Percentiles rank a stretch among this genome's conserved stretches.
Evolutionary conservation across 116 monocot species (phyloP).

Genomic region (Dioscorea cayenensis): DNA sequence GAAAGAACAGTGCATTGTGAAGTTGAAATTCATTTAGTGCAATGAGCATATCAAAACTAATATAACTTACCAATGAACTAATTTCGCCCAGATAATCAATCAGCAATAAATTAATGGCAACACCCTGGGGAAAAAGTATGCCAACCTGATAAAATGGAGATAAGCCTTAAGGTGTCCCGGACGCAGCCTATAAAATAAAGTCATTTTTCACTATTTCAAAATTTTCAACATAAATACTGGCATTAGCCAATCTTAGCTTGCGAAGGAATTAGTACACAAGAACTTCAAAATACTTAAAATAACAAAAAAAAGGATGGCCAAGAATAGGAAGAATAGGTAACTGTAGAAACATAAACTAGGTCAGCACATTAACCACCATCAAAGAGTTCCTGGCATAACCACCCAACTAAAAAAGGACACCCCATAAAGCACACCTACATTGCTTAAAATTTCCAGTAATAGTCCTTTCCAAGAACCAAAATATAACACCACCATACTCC

Average conservation of each 20-base stretch:
- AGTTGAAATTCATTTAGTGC: neutral
- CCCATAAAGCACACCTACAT: too few species aligned
- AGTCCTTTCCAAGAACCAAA: too few species aligned
- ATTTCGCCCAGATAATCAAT: constrained; percentile 1
- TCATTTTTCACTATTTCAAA: neutral
- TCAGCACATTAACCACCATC: too few species aligned
- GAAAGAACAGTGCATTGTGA: too few species aligned
- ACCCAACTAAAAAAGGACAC: too few species aligned
- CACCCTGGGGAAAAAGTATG: neutral
- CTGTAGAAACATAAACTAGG: too few species aligned
- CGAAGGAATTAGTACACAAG: neutral
- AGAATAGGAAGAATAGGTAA: neutral
- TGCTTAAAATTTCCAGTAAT: too few species aligned
- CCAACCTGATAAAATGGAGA: neutral
- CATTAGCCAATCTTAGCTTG: neutral
- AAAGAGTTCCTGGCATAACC: too few species aligned
- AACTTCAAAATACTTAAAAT: neutral
- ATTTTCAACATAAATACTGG: neutral
- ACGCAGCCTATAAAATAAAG: constrained; percentile 2
- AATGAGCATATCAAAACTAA: neutral
- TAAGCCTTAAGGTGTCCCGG: neutral
- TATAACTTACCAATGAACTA: too few species aligned
- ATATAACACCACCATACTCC: too few species aligned
- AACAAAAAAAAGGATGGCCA: neutral
- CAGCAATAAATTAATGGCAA: neutral